These are phyloP conservation scores for Diaporthe ilicicola DNA, from an alignment of 2,329 filamentous ascomycete genomes.

Conservation along the genomic window DNA sequence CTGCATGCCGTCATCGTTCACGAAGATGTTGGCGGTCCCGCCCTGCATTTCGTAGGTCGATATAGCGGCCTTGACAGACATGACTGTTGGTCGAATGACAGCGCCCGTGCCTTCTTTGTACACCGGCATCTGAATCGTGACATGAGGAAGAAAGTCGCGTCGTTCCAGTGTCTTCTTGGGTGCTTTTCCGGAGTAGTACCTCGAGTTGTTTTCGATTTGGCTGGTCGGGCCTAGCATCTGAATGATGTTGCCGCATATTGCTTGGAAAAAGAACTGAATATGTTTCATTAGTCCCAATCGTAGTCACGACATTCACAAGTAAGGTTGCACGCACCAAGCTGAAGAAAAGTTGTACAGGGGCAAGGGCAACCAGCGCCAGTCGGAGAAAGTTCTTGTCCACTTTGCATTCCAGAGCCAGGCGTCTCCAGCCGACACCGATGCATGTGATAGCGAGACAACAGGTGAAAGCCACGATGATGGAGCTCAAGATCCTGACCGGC, in stretches of 20 bases:
- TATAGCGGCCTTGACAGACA: conserved; percentile 80
- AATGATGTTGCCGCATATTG: conserved; percentile 20
- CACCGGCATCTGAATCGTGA: conserved; percentile 87
- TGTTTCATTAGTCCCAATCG: conserved; percentile 61
- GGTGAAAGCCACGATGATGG: conserved; percentile 26
- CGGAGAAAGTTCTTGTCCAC: conserved; percentile 39
- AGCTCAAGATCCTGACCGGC: conserved; percentile 23
- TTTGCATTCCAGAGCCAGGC: conserved; percentile 23
- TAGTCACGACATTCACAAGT: conserved; percentile 54
- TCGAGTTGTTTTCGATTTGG: conserved; percentile 79
- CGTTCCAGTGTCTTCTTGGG: conserved; percentile 66
- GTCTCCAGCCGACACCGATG: conserved; percentile 26
- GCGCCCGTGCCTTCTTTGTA: conserved; percentile 83
- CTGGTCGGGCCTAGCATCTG: conserved; percentile 67
- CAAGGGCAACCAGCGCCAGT: conserved; percentile 44
- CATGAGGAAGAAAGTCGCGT: conserved; percentile 66
- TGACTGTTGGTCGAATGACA: conserved; percentile 81
- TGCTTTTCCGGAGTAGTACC: conserved; percentile 79
- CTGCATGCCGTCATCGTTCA: conserved; percentile 80
- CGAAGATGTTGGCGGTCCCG: conserved; percentile 78
- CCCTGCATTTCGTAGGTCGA: conserved; percentile 80
- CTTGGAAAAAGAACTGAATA: conserved; percentile 29
- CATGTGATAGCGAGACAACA: conserved; percentile 25
- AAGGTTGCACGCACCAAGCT: conserved; percentile 26
- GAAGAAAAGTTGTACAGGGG: conserved; percentile 26